Conservation (phyloP, 2,329 filamentous ascomycete species). For the Ophiostoma himal-ulmi region DNA sequence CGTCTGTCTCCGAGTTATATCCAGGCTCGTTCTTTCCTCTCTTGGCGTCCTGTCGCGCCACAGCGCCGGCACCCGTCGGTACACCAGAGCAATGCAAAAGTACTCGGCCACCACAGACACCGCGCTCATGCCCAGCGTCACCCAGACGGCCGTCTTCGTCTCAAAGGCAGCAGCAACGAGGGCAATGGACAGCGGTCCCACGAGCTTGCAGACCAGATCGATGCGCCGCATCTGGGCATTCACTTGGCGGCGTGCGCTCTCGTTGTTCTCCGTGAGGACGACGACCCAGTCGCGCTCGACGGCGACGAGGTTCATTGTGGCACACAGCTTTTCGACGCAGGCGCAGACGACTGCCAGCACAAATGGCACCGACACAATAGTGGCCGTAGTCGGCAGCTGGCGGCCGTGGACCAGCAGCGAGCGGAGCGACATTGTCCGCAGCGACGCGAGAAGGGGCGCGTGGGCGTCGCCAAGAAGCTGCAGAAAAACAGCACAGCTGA, state of each 20-base stretch:
- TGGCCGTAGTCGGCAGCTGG: constrained; percentile 12
- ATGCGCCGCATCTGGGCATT: constrained; percentile 54
- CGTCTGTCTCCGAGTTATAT: constrained; percentile 10
- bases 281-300: constrained; percentile 68
- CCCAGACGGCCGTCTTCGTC: constrained; percentile 41
- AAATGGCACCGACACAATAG: constrained; percentile 30
- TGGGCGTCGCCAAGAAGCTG: constrained; percentile 28
- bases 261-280: constrained; percentile 41
- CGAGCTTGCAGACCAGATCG: constrained; percentile 53
- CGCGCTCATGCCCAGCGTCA: constrained; percentile 43
- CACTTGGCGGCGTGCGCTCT: constrained; percentile 34
- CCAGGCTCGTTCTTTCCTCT: background rate
- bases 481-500: constrained; percentile 44
- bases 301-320: constrained; percentile 60
- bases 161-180: constrained; percentile 41
- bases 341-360: constrained; percentile 46
- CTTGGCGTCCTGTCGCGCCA: background rate
- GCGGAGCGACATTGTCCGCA: background rate
- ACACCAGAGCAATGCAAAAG: constrained; percentile 41
- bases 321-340: constrained; percentile 62
- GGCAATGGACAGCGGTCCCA: constrained; percentile 48
- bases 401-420: background rate
- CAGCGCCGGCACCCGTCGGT: constrained; percentile 27
- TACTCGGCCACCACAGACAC: constrained; percentile 43
- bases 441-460: constrained; percentile 26